phyloP scores from a whole-genome alignment of 2,329 filamentous ascomycete species.

The Rhynchosporium agropyri region DNA sequence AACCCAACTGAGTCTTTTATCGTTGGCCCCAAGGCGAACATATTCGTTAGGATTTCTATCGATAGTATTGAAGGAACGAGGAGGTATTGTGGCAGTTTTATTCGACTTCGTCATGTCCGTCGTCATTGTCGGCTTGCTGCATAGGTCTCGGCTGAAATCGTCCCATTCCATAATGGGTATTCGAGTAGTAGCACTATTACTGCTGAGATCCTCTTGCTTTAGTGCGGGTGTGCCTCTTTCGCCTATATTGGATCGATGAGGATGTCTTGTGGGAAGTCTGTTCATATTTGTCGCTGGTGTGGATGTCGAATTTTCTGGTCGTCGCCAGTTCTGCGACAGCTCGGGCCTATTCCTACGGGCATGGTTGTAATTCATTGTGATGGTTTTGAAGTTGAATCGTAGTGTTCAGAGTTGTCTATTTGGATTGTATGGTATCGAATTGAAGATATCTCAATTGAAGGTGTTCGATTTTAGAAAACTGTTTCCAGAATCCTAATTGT shows the following conservation, averaged over 20 bases:
- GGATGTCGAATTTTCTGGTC: too few species aligned
- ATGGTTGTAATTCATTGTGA: not conserved
- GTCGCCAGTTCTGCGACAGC: too few species aligned
- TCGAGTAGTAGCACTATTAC: too few species aligned
- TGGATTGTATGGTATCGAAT: not conserved
- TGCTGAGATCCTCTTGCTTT: not conserved
- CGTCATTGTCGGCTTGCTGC: not conserved
- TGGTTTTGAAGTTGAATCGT: not conserved
- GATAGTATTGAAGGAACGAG: too few species aligned
- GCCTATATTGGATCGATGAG: not conserved
- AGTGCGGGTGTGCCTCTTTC: not conserved
- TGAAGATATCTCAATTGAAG: not conserved
- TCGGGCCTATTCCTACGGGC: too few species aligned
- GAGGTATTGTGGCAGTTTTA: too few species aligned
- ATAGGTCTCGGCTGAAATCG: not conserved
- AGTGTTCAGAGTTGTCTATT: not conserved
- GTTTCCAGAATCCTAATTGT: not conserved
- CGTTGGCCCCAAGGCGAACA: too few species aligned
- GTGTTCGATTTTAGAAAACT: not conserved
- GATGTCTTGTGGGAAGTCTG: too few species aligned
- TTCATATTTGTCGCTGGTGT: too few species aligned
- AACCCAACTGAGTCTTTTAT: too few species aligned
- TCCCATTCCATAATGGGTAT: not conserved
- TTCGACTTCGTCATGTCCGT: too few species aligned
- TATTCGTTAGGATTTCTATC: too few species aligned